Evolutionary conservation across 23 red algal genomes (phyloP).

Genomic region (Pyropia haitanensis): DNA sequence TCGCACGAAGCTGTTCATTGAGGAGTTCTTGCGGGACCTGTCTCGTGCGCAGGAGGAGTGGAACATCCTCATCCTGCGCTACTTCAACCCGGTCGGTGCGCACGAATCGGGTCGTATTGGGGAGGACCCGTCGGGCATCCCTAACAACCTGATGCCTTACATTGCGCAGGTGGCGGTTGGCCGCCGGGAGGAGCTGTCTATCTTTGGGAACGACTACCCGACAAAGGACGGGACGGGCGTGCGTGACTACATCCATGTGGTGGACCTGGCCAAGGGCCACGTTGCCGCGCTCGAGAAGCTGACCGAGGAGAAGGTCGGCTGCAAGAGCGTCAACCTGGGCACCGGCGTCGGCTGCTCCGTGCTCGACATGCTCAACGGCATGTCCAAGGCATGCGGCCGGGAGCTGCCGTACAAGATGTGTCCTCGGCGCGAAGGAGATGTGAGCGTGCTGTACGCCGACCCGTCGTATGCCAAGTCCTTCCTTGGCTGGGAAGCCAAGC

Average conservation of each 20-base stretch:
- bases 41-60: slow-evolving; percentile 48
- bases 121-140: slow-evolving; percentile 92
- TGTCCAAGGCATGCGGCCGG: slow-evolving; percentile 81
- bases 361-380: slow-evolving; percentile 82
- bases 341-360: slow-evolving; percentile 83
- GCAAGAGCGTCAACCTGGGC: slow-evolving; percentile 86
- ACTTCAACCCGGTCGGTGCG: slow-evolving; percentile 99
- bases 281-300: slow-evolving; percentile 88
- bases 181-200: slow-evolving; percentile 64
- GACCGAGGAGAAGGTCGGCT: slow-evolving; percentile 35
- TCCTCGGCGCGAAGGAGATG: slow-evolving; percentile 65
- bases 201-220: slow-evolving; percentile 95
- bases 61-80: slow-evolving; percentile 95
- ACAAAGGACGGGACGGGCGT: slow-evolving; percentile 94
- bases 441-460: slow-evolving; percentile 73
- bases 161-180: slow-evolving; percentile 99
- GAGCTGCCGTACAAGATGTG: slow-evolving; percentile 66
- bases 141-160: slow-evolving; percentile 99
- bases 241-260: slow-evolving; percentile 99
- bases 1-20: slow-evolving; percentile 98
- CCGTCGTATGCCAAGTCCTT: slow-evolving; percentile 76
- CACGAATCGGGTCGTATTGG: slow-evolving; percentile 79
- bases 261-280: slow-evolving; percentile 97
- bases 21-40: slow-evolving; percentile 91
- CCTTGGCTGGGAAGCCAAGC: slow-evolving; percentile 86